phyloP scores from a whole-genome alignment of 345 rosid species.

The Citrus medica region DNA sequence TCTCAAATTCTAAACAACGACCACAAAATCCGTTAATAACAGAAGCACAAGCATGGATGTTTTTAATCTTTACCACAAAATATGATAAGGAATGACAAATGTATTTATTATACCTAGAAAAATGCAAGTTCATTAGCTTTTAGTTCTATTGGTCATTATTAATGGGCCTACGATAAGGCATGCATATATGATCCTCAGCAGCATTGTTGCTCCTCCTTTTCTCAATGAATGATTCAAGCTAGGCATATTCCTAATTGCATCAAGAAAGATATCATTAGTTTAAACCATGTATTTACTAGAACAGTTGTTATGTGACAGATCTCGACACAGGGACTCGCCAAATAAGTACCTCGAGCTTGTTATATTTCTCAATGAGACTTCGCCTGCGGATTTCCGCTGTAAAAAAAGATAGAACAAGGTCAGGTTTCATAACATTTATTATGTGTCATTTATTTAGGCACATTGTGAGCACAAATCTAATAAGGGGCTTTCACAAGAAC shows the following conservation, averaged over 20 bases:
- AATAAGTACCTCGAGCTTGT: not conserved
- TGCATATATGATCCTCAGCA: constrained; percentile 73
- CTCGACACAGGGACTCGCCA: not conserved
- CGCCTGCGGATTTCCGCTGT: constrained; percentile 79
- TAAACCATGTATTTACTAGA: not conserved
- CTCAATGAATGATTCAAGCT: constrained; percentile 76
- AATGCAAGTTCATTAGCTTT: not conserved
- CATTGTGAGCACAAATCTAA: not conserved
- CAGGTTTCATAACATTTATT: constrained; percentile 2
- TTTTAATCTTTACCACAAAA: not conserved
- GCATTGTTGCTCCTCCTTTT: constrained; percentile 74
- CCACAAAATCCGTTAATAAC: no score
- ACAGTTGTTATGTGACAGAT: not conserved
- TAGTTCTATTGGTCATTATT: constrained; percentile 25
- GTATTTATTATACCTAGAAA: constrained; percentile 1
- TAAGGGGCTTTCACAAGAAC: not conserved
- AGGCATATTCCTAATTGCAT: constrained; percentile 35
- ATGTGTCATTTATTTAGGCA: not conserved
- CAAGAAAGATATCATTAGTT: not conserved
- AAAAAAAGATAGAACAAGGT: constrained; percentile 9
- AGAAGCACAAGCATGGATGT: no score
- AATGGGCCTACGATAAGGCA: constrained; percentile 72
- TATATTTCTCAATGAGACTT: constrained; percentile 57
- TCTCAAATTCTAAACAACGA: no score
- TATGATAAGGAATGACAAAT: not conserved